A percentile compares a stretch with the other conserved stretches of the same genome.
Conservation (phyloP, 2,329 filamentous ascomycete genomes). For the Chrysoporthe puriensis region DNA sequence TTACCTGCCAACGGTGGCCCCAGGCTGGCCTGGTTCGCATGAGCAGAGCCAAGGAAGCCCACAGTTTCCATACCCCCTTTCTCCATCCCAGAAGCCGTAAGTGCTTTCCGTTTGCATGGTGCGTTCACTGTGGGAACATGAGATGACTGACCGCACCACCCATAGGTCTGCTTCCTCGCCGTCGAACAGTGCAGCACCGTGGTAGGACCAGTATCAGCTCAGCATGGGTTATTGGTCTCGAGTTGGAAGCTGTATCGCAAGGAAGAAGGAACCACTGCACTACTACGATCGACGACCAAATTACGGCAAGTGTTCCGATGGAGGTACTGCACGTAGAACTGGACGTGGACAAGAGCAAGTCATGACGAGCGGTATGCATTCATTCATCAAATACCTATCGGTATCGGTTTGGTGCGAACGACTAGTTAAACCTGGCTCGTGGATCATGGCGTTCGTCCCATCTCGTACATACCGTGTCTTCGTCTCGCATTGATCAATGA, state of each 20-base stretch:
- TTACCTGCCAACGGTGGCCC: background rate
- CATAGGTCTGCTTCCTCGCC: background rate
- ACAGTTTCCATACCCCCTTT: background rate
- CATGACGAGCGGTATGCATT: background rate
- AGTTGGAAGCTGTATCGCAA: background rate
- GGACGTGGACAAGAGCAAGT: background rate
- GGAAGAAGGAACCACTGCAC: background rate
- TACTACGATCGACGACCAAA: background rate
- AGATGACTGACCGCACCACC: background rate
- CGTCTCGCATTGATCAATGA: background rate
- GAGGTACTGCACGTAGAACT: background rate
- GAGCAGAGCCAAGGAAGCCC: background rate
- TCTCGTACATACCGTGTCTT: too few relatives aligned
- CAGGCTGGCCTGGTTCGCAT: background rate
- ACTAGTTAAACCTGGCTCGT: background rate
- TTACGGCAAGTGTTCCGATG: background rate
- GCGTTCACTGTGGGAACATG: background rate
- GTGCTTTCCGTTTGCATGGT: background rate
- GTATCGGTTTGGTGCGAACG: background rate
- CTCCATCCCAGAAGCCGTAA: background rate
- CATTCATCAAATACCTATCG: too few relatives aligned
- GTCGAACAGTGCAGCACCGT: background rate
- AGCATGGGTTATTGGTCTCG: background rate
- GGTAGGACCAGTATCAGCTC: background rate
- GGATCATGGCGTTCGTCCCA: background rate